A percentile compares a stretch with the other conserved stretches of the same genome.
Evolutionary conservation across 495 filamentous ascomycete genomes (phyloP).

Genomic region (Tuber brumale): DNA sequence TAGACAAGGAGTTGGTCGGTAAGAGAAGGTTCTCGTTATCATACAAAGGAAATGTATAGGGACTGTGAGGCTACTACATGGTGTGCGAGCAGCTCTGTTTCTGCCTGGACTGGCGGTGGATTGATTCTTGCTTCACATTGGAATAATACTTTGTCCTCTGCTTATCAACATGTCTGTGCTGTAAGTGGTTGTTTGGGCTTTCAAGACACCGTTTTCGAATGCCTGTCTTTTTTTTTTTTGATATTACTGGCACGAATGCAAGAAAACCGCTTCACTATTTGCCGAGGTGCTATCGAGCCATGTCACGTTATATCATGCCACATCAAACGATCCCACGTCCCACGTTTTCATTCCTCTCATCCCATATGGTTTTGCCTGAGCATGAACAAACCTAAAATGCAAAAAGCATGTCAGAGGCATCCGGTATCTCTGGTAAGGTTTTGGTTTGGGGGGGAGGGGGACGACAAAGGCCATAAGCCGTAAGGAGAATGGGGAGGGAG

Average conservation of each 20-base stretch:
- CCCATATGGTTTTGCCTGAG: conserved; percentile 95
- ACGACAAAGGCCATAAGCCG: not conserved
- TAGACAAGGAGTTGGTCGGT: too few species aligned
- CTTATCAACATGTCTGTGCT: not conserved
- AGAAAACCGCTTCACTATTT: not conserved
- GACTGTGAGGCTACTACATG: not conserved
- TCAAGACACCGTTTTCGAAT: not conserved
- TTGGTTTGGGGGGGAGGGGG: not conserved
- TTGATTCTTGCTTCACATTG: too few species aligned
- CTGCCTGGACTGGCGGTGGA: too few species aligned
- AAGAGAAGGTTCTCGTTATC: not conserved
- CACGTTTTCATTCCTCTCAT: conserved; percentile 87
- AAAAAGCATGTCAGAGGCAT: conserved; percentile 8
- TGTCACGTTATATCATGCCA: conserved; percentile 6
- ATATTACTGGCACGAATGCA: not conserved
- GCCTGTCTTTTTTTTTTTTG: not conserved
- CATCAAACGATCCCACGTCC: conserved; percentile 72
- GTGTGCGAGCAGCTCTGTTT: too few species aligned
- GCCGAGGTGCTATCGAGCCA: conserved; percentile 9
- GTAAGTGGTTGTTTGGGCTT: not conserved
- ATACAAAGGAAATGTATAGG: not conserved
- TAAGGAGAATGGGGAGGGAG: not conserved
- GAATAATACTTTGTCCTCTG: not conserved
- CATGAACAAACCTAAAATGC: conserved; percentile 59
- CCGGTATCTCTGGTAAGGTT: not conserved